Percentiles rank a stretch among this genome's conserved stretches.
Conservation (phyloP, 2,329 filamentous ascomycete genomes). For the Dactylonectria estremocensis region DNA sequence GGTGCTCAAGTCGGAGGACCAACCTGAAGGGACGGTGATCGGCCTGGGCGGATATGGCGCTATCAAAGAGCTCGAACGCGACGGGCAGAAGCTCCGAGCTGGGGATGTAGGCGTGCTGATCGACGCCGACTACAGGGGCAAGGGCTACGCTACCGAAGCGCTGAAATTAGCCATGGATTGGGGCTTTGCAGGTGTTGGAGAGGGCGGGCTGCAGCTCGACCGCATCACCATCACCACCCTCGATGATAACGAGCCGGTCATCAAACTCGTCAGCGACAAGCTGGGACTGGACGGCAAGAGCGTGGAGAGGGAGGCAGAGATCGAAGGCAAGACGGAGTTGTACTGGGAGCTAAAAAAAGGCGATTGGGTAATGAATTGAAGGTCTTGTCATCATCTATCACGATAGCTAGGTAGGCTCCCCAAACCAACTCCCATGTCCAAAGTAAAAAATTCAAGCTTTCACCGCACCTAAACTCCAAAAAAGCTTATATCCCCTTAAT, state of each 20-base stretch:
- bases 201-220: slow-evolving; percentile 21
- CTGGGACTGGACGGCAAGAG: slow-evolving; percentile 6
- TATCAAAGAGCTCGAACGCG: slow-evolving; percentile 18
- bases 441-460: neutral
- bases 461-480: slow-evolving; percentile 24
- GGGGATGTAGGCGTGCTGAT: slow-evolving; percentile 24
- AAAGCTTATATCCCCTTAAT: neutral
- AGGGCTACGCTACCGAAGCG: slow-evolving; percentile 25
- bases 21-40: slow-evolving; percentile 13
- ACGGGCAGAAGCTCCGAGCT: slow-evolving; percentile 4
- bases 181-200: slow-evolving; percentile 15
- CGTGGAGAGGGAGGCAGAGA: slow-evolving; percentile 6
- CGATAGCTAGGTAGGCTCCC: slow-evolving; percentile 10
- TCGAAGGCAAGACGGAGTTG: slow-evolving; percentile 14
- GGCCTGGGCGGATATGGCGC: slow-evolving; percentile 26
- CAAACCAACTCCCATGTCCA: slow-evolving; percentile 18
- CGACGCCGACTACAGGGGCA: slow-evolving; percentile 20
- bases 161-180: slow-evolving; percentile 23
- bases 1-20: slow-evolving; percentile 16
- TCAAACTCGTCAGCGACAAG: slow-evolving; percentile 19
- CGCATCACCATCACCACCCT: slow-evolving; percentile 21
- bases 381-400: slow-evolving; percentile 26
- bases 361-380: slow-evolving; percentile 24
- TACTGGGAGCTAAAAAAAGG: slow-evolving; percentile 27
- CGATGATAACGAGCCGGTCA: slow-evolving; percentile 15